Base-by-base conservation (phyloP, 768 basidiomycete genomes). In the Leccinum barrowsii region DNA sequence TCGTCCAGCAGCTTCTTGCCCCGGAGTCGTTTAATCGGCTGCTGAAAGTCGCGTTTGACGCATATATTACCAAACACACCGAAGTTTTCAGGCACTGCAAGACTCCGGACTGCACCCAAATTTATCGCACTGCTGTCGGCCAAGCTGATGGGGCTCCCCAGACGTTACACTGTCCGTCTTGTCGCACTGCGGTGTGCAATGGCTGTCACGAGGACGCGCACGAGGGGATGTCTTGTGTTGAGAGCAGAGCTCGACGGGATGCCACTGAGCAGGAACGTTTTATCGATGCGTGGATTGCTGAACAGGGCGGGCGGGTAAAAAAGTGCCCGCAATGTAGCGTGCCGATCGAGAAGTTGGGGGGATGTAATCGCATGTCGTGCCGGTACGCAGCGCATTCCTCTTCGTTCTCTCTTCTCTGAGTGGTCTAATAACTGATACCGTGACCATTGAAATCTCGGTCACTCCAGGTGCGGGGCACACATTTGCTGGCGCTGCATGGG, bases 291-390 rank as follows among this genome's bases (percentile, higher is more conserved):
- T 92, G 90, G 90, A 80, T 80, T 54, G 73, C 70, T 54, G 68
- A 72, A 21, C 82, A 87, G 64, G 82, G 57, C 0, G 70, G 70
- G 22, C 62, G 85, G 58, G 87, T 90, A 52, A 90, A 90, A 73
- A 76, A 77, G 32, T 92, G 90, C 63, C 90, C 90, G 0, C 78
- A 77, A 2, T 92, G 90, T 70, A 78, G 78, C 48, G 79, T 84
- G 17, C 76, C 77, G 15, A 90, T 92, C 58, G 87, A 92, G 73
- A 84, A 85, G 51, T 63, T 71, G 15, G 85, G 83, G 55, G 90
- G 90, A 1, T 92, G 90, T 66, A 88, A 92, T 70, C 90, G 92
- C 70, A 84, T 92, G 78, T 83, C 80, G 15, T 92, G 90, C 71
- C 74, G 44, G 70, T 71, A 54, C 15, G 69, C 28, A 10, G 10